phyloP scores from a whole-genome alignment of 768 basidiomycete species.

The Trametes cinnabarina region DNA sequence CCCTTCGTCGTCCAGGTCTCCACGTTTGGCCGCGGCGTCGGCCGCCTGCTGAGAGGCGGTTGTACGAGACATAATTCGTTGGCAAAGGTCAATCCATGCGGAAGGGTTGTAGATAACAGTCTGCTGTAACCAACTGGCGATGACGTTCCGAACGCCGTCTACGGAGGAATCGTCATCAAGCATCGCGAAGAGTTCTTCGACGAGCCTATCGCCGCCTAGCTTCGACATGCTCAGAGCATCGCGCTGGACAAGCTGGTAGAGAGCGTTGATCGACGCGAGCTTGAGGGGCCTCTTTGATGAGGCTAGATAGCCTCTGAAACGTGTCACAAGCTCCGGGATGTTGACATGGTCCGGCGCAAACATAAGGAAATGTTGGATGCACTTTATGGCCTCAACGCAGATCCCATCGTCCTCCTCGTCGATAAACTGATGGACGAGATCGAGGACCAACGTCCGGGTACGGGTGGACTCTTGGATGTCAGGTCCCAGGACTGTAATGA shows the following conservation, averaged over 20 bases:
- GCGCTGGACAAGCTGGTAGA: constrained; percentile 96
- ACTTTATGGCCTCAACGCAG: constrained; percentile 91
- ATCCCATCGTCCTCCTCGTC: constrained; percentile 85
- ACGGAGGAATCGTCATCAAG: constrained; percentile 93
- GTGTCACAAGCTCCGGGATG: constrained; percentile 74
- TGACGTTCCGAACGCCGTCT: constrained; percentile 91
- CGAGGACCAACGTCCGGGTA: constrained; percentile 77
- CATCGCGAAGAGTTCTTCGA: constrained; percentile 93
- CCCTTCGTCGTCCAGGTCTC: constrained; percentile 86
- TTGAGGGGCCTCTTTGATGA: constrained; percentile 84
- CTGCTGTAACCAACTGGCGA: constrained; percentile 91
- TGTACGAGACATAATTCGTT: constrained; percentile 93
- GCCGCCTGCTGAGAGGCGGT: constrained; percentile 78
- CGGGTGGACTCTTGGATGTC: constrained; percentile 87
- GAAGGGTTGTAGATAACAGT: constrained; percentile 91
- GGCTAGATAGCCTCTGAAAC: constrained; percentile 74
- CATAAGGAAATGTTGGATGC: constrained; percentile 95
- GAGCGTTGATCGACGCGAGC: constrained; percentile 89
- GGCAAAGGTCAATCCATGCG: constrained; percentile 98
- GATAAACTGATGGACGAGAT: constrained; percentile 82
- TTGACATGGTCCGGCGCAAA: constrained; percentile 86
- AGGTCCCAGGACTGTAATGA: constrained; percentile 91
- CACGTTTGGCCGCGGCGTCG: constrained; percentile 54
- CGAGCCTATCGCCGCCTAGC: constrained; percentile 89
- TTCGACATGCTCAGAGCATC: constrained; percentile 91